These are phyloP conservation scores for Anacardium occidentale DNA, from an alignment of 345 rosid species.

Conservation along the genomic window DNA sequence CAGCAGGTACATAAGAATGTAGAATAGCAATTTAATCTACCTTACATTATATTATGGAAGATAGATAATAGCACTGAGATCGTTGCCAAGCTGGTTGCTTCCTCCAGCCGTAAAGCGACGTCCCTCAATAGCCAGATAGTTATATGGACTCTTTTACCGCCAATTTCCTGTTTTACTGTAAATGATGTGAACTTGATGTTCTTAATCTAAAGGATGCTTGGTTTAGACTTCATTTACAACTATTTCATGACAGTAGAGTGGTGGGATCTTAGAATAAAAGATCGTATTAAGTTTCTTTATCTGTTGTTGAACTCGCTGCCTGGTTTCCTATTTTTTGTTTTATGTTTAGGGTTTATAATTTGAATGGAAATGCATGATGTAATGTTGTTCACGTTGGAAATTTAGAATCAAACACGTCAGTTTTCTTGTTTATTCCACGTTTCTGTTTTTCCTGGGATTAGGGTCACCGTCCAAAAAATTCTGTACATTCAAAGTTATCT, in stretches of 20 bases:
- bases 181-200: slow-evolving; percentile 9
- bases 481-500: too few relatives aligned
- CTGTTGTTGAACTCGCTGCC: neutral
- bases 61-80: slow-evolving; percentile 21
- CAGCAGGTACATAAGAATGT: slow-evolving; percentile 37
- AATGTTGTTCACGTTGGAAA: too few relatives aligned
- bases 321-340: neutral
- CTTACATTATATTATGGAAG: slow-evolving; percentile 20
- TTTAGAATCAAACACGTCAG: too few relatives aligned
- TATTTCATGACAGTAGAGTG: neutral
- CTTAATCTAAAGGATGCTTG: slow-evolving; percentile 20
- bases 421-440: too few relatives aligned
- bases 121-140: neutral
- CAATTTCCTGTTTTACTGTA: slow-evolving; percentile 8
- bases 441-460: too few relatives aligned
- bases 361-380: too few relatives aligned
- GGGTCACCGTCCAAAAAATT: too few relatives aligned
- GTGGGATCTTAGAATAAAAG: neutral
- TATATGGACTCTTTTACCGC: neutral
- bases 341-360: neutral
- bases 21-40: slow-evolving; percentile 26
- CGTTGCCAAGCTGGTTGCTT: slow-evolving; percentile 26
- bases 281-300: neutral
- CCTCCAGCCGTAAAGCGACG: slow-evolving; percentile 21
- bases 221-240: neutral